Base-by-base conservation (phyloP, 2,329 filamentous ascomycete species). In the Lanzia echinophila region DNA sequence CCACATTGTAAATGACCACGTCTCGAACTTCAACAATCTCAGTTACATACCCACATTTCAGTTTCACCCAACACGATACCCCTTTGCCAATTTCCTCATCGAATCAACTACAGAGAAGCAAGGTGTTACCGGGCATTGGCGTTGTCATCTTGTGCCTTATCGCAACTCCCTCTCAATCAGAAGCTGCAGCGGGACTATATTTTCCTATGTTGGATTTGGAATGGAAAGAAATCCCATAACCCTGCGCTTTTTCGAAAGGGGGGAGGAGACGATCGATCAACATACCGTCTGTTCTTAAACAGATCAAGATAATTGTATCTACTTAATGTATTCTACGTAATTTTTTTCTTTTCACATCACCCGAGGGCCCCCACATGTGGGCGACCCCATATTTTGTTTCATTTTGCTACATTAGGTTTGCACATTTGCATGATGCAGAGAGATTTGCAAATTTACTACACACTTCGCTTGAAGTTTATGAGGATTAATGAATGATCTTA, bases 301-400 rank as follows among this genome's bases (percentile, higher is more conserved):
- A 19, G 41, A 44, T 28, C 33, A 47, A 54, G 44, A 56, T 54
- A 53, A 46, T 42, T 56, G 43, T 54, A 46, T 38, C 19, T 59
- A 61, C 53, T 60, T 62, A 62, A 63, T 63, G 60, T 62, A 61
- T 63, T 62, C 55, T 61, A 62, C 50, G 56, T 63, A 63, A 63
- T 62, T 60, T 51, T 28, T 20, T 41, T 38, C 34, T 15, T 6
- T 15, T 20, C 17, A n/a, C 17, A 20, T 41, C 38, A 22, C 24
- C 2, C 20, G 38, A 41, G 20, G 17, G 38, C 17, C 38, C 38
- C 24, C 31, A 46, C 46, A n/a, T 39, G 45, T 50, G 34, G 42
- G 28, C 22, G 36, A 24, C 15, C 36, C 36, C 20, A 17, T 38
- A 17, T 31, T 42, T 41, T 11, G 17, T 49, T 24, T 20, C 17